Evolutionary conservation across 352 stramenopile species (phyloP), one percentile per base, ranked within the genome.

Genomic region (Phytophthora citricola): DNA sequence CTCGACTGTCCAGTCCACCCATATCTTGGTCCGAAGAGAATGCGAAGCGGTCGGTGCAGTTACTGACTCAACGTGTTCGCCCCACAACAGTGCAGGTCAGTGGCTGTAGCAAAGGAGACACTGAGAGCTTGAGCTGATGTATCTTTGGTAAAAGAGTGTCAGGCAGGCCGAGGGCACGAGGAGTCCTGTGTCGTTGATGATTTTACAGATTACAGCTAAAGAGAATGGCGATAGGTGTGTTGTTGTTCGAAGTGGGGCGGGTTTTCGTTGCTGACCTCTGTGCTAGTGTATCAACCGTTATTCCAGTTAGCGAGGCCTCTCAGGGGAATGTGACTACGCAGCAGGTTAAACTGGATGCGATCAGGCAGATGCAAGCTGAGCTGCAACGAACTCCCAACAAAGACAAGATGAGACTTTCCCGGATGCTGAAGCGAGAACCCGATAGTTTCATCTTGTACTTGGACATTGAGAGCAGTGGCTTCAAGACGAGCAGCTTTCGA

Each of bases 271-370:
- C 31, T 36, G 31, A 36, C 31, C 31, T 36, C 31, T 36, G 31
- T 12, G 4, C 9, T 8, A 69, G 62, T 36, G 58, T 78, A 10
- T 77, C 76, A 17, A 81, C 76, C 10, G 62, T 78, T 40, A 46
- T 87, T 2, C 76, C 78, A 4, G 51, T 87, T 9, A 79, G 71
- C 11, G 63, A 77, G 27, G 58, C 52, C 7, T 85, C 76, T 8
- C 60, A 75, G 41, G 54, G 71, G 3, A 58, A 63, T 45, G 66
- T 87, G 39, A 73, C 41, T 48, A 65, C 87, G 3, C 69, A 73
- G 22, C 81, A 86, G 38, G 75, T 92, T n/a, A 92, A 92, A 53
- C 32, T 81, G 20, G 75, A 89, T 39, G 83, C 76, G 1, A 61
- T 90, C 43, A 75, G 80, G 34, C 81, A 87, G 34, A 71, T 92